Base-by-base conservation (phyloP, 1,284 basidiomycete species). In the Tylopilus orsonianus region DNA sequence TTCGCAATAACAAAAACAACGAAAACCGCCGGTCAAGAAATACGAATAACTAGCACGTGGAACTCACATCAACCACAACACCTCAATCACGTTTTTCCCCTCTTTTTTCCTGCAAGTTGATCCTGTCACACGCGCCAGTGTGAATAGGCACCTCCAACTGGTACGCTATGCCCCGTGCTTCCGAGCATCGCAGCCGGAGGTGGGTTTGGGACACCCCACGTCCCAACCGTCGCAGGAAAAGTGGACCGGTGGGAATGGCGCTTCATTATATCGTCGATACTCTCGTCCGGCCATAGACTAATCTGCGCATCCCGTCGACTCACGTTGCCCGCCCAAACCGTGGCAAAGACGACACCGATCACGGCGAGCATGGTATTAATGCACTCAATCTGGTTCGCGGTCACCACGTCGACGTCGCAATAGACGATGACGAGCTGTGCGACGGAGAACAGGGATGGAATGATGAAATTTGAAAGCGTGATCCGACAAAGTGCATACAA, bases 391-490 rank as follows among this genome's bases (percentile, higher is more conserved):
- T 65, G 55, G 53, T 67, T 68, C 37, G 68, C 53, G 22, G 50
- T 16, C 18, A 59, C 4, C 0, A 52, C 33, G 41, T 61, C 37
- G 36, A 63, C 51, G 39, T 26, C 43, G 22, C 55, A 54, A 42
- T 67, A 68, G 19, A 69, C 55, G 42, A 67, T 52, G 19, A 66
- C 44, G 44, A 68, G 59, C 43, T 69, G 66, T 3, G 40, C 62
- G 23, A 68, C 53, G 23, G 66, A 67, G 43, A 68, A 66, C n/a
- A 66, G 40, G 1, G 65, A 53, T 0, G 66, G 62, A 19, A 67
- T 46, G 18, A 60, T 27, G 39, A 65, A 68, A 42, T 66, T 68
- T 3, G 62, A 66, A 34, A 64, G 48, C 19, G 66, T 63, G 20
- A 68, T 65, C 10, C 44, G 64, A 29, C 54, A 66, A 33, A 66